A percentile compares a stretch with the other conserved stretches of the same genome.
phyloP scores from a whole-genome alignment of 768 basidiomycete species.

The Agaricus sinodeliciosus region DNA sequence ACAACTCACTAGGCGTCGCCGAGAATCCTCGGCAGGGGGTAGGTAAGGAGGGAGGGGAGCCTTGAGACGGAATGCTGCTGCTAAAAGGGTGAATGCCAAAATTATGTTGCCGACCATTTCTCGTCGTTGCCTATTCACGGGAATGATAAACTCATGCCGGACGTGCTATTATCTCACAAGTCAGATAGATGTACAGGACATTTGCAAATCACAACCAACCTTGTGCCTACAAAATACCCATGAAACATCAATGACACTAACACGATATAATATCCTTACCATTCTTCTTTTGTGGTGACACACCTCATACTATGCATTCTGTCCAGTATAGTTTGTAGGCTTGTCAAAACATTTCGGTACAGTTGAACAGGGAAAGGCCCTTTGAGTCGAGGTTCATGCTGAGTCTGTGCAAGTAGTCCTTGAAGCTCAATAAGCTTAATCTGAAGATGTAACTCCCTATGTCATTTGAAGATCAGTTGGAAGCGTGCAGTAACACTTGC shows the following conservation, averaged over 20 bases:
- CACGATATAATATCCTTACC: constrained; percentile 40
- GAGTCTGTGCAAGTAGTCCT: constrained; percentile 78
- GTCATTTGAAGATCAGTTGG: background rate
- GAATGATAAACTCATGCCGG: constrained; percentile 80
- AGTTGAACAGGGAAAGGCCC: constrained; percentile 87
- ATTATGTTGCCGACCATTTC: constrained; percentile 97
- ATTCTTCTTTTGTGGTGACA: constrained; percentile 94
- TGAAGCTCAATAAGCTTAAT: constrained; percentile 85
- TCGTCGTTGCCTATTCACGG: constrained; percentile 81
- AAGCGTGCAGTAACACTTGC: background rate
- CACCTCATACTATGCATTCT: constrained; percentile 93
- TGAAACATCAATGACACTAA: constrained; percentile 1
- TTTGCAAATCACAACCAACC: constrained; percentile 31
- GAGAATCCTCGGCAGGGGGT: constrained; percentile 84
- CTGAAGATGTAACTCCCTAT: constrained; percentile 92
- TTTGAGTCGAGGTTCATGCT: constrained; percentile 91
- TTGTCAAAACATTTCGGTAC: constrained; percentile 78
- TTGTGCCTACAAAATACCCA: constrained; percentile 50
- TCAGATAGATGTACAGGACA: background rate
- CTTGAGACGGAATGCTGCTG: constrained; percentile 77
- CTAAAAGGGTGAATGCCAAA: constrained; percentile 76
- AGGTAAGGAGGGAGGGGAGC: constrained; percentile 95
- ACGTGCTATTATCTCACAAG: constrained; percentile 47
- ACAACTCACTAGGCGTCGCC: constrained; percentile 62
- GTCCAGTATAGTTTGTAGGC: constrained; percentile 81